Evolutionary conservation across 2,329 filamentous ascomycete species (phyloP).

Genomic region (Fusarium robinianum): DNA sequence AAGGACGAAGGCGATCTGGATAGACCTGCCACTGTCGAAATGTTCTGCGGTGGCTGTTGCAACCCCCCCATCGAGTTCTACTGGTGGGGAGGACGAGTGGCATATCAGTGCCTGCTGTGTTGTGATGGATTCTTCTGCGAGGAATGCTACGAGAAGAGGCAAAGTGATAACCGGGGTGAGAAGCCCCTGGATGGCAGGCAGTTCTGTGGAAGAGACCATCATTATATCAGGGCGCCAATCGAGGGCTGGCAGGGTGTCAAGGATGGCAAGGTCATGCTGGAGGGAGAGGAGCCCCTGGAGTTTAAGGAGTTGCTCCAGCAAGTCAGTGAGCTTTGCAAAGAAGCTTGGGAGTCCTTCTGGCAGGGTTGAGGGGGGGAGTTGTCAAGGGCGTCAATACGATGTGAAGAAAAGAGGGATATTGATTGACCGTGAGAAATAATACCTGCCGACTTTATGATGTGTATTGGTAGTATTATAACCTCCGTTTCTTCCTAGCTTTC

Average conservation of each 20-base stretch:
- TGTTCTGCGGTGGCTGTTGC: constrained; percentile 15
- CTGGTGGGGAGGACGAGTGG: constrained; percentile 19
- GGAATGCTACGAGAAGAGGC: constrained; percentile 16
- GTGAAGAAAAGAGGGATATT: neutral
- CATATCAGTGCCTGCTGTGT: constrained; percentile 20
- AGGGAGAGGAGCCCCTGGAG: constrained; percentile 22
- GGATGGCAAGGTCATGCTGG: constrained; percentile 22
- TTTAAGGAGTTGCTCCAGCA: constrained; percentile 19
- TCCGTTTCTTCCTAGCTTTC: no score
- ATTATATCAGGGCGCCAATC: constrained; percentile 23
- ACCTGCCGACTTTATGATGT: no score
- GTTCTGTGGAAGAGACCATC: constrained; percentile 21
- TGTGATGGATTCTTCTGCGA: constrained; percentile 16
- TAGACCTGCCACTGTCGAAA: neutral
- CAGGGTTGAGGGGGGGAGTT: no score
- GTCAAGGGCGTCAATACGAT: neutral
- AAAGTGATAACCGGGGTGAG: constrained; percentile 15
- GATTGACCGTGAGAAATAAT: neutral
- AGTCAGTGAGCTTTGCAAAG: constrained; percentile 16
- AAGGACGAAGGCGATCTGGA: constrained; percentile 21
- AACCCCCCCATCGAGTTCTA: constrained; percentile 3
- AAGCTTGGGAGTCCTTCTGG: constrained; percentile 21
- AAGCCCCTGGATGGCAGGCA: constrained; percentile 3
- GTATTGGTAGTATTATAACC: no score
- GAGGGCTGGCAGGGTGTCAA: constrained; percentile 27